Evolutionary conservation across 2,329 filamentous ascomycete genomes (phyloP).

Genomic region (Microcyclospora pomicola): DNA sequence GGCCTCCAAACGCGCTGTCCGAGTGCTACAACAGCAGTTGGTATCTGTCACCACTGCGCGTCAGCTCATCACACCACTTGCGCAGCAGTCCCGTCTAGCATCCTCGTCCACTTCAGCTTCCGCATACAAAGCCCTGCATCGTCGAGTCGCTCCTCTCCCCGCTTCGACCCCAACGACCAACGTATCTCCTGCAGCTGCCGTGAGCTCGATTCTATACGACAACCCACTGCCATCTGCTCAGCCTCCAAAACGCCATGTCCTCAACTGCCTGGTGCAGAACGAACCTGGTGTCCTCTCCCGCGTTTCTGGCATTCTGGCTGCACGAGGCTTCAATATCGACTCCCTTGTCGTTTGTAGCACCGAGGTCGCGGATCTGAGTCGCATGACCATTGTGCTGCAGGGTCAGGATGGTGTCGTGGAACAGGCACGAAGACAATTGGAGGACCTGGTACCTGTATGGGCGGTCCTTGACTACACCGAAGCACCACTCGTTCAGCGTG

Average conservation of each 20-base stretch:
- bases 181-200: constrained; percentile 80
- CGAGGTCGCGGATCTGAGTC: constrained; percentile 88
- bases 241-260: constrained; percentile 83
- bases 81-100: constrained; percentile 22
- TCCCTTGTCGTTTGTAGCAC: constrained; percentile 95
- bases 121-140: constrained; percentile 92
- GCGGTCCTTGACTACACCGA: constrained; percentile 93
- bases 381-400: constrained; percentile 96
- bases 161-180: constrained; percentile 51
- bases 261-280: constrained; percentile 98
- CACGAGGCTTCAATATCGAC: constrained; percentile 97
- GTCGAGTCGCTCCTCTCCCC: constrained; percentile 74
- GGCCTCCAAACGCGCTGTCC: constrained; percentile 22
- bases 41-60: not conserved
- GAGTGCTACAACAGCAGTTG: constrained; percentile 11
- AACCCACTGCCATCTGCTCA: constrained; percentile 71
- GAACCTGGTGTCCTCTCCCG: constrained; percentile 94
- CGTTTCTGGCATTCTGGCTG: constrained; percentile 89
- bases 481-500: constrained; percentile 85
- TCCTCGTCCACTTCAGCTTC: constrained; percentile 77
- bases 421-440: constrained; percentile 86
- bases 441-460: constrained; percentile 96
- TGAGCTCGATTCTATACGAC: constrained; percentile 98
- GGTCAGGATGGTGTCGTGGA: constrained; percentile 96
- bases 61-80: not conserved